Evolutionary conservation across 768 basidiomycete species (phyloP).

Genomic region (Podaxis sp.): DNA sequence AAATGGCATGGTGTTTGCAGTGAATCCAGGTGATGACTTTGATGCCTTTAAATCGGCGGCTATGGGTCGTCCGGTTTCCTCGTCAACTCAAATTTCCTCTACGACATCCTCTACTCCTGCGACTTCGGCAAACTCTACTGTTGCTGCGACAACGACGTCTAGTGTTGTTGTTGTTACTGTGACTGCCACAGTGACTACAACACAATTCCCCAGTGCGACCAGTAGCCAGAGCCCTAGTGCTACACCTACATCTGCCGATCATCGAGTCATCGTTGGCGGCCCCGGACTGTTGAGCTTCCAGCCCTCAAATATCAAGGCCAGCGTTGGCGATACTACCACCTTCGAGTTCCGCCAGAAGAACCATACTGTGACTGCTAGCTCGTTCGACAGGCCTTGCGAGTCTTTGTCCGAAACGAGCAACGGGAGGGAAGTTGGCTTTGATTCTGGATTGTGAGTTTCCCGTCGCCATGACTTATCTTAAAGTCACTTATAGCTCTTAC

Average conservation of each 20-base stretch:
- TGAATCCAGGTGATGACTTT: constrained; percentile 59
- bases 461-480: background rate
- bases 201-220: constrained; percentile 4
- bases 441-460: constrained; percentile 44
- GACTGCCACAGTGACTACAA: constrained; percentile 21
- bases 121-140: background rate
- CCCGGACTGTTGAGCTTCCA: constrained; percentile 35
- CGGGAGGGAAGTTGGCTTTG: constrained; percentile 42
- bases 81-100: constrained; percentile 11
- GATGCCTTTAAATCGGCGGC: constrained; percentile 56
- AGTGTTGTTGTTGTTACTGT: constrained; percentile 27
- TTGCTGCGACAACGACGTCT: constrained; percentile 28
- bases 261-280: constrained; percentile 44
- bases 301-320: constrained; percentile 46
- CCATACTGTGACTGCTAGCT: constrained; percentile 46
- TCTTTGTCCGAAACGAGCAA: constrained; percentile 43
- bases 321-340: constrained; percentile 47
- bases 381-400: constrained; percentile 42
- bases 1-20: constrained; percentile 19
- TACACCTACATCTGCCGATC: constrained; percentile 25
- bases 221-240: constrained; percentile 1
- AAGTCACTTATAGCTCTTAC: constrained; percentile 2
- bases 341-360: constrained; percentile 51
- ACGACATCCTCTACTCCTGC: constrained; percentile 25
- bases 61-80: constrained; percentile 27